Evolutionary conservation across 2,329 filamentous ascomycete species (phyloP), one percentile per base, ranked within the genome.

Genomic region (Bipolaris oryzae): DNA sequence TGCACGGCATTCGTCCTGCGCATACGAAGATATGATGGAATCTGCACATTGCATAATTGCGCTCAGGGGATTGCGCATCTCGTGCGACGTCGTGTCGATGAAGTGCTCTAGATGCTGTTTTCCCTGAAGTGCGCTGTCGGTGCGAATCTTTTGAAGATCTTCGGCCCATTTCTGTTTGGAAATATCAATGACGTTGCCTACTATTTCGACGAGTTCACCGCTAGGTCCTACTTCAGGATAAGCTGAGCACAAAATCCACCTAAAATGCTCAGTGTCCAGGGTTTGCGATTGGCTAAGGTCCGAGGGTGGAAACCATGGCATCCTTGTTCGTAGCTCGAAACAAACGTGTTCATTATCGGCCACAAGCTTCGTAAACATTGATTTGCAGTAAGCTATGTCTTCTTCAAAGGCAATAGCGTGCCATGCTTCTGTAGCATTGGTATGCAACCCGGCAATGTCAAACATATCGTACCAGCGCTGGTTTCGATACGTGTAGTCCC

Each of bases 11-110:
- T 56, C 51, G 2, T 60, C 57, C 10, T 63, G 54, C 3, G 53
- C 71, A 16, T 73, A 64, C 1, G 65, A 63, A 43, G 42, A 74
- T 44, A 60, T 75, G 69, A 50, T 75, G 0, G 72, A 74, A 46
- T 81, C 79, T 0, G 78, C 78, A 44, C 72, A 76, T 38, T 79
- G 77, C 49, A 80, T 60, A 31, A 80, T 79, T 0, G 79, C 78
- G 41, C 67, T 72, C 0, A 80, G 64, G 1, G 77, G 77, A 50
- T 80, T 80, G 0, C 78, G 68, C 75, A 80, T 79, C 58, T 80
- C 78, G 55, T 80, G 70, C 2, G 64, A 69, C 0, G 70, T 72
- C 1, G 69, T 74, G 34, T 76, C 73, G 46, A 76, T 74, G 50
- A 76, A 76, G 33, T 69, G 66, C 25, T 75, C 72, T 7, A 74